Conservation (phyloP, 2,329 filamentous ascomycete genomes). For the Penicillium italicum region DNA sequence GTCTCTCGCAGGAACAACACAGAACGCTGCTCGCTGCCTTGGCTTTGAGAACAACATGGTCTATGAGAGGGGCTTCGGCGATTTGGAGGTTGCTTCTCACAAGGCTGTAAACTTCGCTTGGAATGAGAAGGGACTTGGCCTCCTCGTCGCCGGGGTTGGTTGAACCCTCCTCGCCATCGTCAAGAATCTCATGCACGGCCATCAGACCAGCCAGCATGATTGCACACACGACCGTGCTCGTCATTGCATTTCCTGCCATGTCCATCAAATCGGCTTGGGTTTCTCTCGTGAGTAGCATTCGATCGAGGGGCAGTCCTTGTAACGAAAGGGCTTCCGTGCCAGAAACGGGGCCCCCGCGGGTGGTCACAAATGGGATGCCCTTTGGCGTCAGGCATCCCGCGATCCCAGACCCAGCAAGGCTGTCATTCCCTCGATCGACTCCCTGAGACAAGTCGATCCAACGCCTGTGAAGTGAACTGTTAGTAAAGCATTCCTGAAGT, state of each 20-base stretch:
- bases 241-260: constrained; percentile 78
- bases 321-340: constrained; percentile 62
- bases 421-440: constrained; percentile 57
- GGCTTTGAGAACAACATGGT: constrained; percentile 19
- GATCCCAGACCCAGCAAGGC: constrained; percentile 51
- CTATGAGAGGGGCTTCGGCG: not conserved
- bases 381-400: constrained; percentile 65
- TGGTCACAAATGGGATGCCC: constrained; percentile 59
- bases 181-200: constrained; percentile 30
- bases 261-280: constrained; percentile 61
- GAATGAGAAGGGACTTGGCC: constrained; percentile 5
- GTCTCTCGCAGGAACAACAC: constrained; percentile 58
- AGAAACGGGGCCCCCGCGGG: constrained; percentile 57
- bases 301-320: constrained; percentile 65
- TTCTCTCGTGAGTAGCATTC: constrained; percentile 62
- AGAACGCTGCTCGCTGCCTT: constrained; percentile 38
- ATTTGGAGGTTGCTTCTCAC: constrained; percentile 14
- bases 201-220: constrained; percentile 60
- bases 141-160: not conserved
- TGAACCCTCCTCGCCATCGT: constrained; percentile 14
- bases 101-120: constrained; percentile 13
- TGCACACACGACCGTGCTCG: constrained; percentile 65
- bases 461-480: constrained; percentile 27
- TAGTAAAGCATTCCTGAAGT: not conserved
- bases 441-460: constrained; percentile 68